These are phyloP conservation scores for Ballota nigra DNA, from an alignment of 257 asterid species.

Conservation along the genomic window DNA sequence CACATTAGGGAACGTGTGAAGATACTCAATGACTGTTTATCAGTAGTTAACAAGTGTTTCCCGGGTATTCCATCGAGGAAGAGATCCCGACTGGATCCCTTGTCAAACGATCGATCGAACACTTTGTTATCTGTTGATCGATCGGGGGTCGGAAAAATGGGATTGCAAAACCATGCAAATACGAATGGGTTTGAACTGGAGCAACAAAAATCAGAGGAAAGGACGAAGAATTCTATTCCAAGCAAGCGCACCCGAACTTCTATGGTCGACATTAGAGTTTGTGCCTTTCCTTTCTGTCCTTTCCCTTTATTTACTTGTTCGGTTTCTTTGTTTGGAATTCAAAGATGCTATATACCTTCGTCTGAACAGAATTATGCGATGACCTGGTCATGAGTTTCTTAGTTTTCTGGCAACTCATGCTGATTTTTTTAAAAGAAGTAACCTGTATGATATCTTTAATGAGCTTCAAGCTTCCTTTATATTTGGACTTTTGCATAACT, in stretches of 20 bases:
- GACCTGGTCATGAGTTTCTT: neutral
- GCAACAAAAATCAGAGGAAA: constrained; percentile 68
- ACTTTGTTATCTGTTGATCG: constrained; percentile 60
- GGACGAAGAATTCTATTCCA: constrained; percentile 59
- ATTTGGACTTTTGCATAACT: constrained; percentile 19
- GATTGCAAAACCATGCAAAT: constrained; percentile 58
- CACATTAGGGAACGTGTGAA: constrained; percentile 81
- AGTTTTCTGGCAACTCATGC: neutral
- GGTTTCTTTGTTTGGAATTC: neutral
- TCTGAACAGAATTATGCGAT: neutral
- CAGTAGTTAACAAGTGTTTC: constrained; percentile 81
- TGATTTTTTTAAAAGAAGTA: neutral
- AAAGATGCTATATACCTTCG: neutral
- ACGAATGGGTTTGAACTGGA: constrained; percentile 66
- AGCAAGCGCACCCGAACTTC: constrained; percentile 94
- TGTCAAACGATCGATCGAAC: constrained; percentile 67
- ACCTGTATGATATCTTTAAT: neutral
- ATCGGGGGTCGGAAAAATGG: constrained; percentile 56
- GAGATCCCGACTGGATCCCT: constrained; percentile 77
- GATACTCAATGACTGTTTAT: constrained; percentile 74
- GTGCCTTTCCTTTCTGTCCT: constrained; percentile 22
- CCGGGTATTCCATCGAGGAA: constrained; percentile 77
- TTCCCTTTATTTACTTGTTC: neutral
- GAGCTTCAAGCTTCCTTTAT: constrained; percentile 12
- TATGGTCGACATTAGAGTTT: constrained; percentile 68